Evolutionary conservation across 2,329 filamentous ascomycete species (phyloP), one percentile per base, ranked within the genome.

Genomic region (Fusarium sarcochroum): DNA sequence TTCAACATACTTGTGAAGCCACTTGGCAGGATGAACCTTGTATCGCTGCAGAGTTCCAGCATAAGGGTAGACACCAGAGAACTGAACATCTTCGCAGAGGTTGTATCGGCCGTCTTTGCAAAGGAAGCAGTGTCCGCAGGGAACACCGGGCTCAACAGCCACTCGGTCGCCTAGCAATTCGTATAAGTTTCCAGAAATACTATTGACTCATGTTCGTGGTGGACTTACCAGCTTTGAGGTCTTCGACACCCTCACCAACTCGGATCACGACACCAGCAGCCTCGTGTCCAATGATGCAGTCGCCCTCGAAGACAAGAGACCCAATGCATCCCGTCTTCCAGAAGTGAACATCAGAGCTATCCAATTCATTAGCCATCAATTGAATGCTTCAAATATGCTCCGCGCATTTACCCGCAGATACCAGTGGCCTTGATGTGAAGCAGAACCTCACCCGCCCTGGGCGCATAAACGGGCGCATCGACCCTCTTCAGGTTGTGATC

Each of bases 291-390:
- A 91, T 82, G 52, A 90, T 89, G 70, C 87, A 89, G 68, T 90
- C 87, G 20, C 86, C 85, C 59, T 89, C 84, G 14, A 92, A 85
- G 3, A 87, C 83, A 3, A 91, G 81, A 3, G 84, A 82, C 4
- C 90, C 90, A 71, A 92, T 91, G 14, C 84, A 79, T 23, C 90
- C 90, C 1, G 82, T 80, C 70, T 89, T 88, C 89, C 89, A 91
- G 69, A 91, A 89, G 74, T 92, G 89, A 66, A 91, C 85, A 70
- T 91, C 89, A 1, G 89, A 91, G 40, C 86, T 88, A 30, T 17
- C 13, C 21, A 11, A 18, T 10, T 37, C 6, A 41, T 66, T 35
- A 68, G 59, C 34, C 14, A 48, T 30, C 20, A 41, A 38, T 42
- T 14, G 14, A 13, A 21, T 14, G 8, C 13, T 20, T 6, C 18